Conservation (phyloP, 495 filamentous ascomycete species). For the Aspergillus taichungensis region DNA sequence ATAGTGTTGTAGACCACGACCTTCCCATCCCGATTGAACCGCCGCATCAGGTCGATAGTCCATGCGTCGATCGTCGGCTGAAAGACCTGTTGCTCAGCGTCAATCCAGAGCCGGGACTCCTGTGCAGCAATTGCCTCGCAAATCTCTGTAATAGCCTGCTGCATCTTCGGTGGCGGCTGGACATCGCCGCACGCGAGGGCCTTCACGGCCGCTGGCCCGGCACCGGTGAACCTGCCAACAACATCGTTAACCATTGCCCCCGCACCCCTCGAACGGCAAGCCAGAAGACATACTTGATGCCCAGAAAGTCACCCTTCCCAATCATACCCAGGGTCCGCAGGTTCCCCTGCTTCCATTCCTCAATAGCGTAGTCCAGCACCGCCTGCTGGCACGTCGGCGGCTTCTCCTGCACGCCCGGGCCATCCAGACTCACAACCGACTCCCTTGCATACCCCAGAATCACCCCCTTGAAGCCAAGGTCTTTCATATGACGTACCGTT, state of each 20-base stretch:
- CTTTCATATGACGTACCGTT: slow-evolving; percentile 51
- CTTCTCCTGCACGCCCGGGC: slow-evolving; percentile 10
- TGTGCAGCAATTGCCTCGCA: slow-evolving; percentile 58
- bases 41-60: slow-evolving; percentile 63
- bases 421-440: slow-evolving; percentile 51
- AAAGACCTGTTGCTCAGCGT: slow-evolving; percentile 71
- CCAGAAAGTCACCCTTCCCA: slow-evolving; percentile 61
- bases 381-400: slow-evolving; percentile 21
- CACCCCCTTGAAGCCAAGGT: slow-evolving; percentile 64
- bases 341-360: slow-evolving; percentile 57
- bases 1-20: slow-evolving; percentile 58
- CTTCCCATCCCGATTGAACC: slow-evolving; percentile 53
- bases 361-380: slow-evolving; percentile 25
- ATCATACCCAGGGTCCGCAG: slow-evolving; percentile 59
- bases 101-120: slow-evolving; percentile 65
- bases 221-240: slow-evolving; percentile 55
- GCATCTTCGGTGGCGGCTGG: slow-evolving; percentile 41
- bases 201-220: slow-evolving; percentile 58
- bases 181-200: slow-evolving; percentile 45
- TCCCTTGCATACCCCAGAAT: slow-evolving; percentile 73
- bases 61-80: slow-evolving; percentile 73
- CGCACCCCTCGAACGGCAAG: too few species aligned
- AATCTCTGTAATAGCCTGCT: slow-evolving; percentile 56
- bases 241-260: neutral
- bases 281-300: slow-evolving; percentile 49